Base-by-base conservation (phyloP, 2,329 filamentous ascomycete species). In the Elsinoe australis region DNA sequence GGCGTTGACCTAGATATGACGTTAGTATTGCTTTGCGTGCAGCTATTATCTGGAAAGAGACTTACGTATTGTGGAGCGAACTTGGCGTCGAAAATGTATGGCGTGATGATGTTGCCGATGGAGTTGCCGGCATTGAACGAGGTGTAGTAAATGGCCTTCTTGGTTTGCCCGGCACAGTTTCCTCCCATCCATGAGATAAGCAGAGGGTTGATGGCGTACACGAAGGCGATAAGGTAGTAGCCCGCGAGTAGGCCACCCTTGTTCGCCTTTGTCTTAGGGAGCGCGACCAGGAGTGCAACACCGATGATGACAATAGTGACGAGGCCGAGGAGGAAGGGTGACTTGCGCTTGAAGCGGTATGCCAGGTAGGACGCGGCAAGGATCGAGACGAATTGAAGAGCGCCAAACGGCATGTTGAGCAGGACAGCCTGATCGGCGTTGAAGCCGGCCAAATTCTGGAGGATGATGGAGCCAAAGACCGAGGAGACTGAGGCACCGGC, bases 321-420 rank as follows among this genome's bases (percentile, higher is more conserved):
- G n/a, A 51, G 45, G 7, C 22, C 50, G 9, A 49, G 50, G 18
- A 51, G 28, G 46, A 51, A 51, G 18, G 49, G 49, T 3, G 49
- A 51, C 49, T 51, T 51, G 42, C 49, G 49, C 44, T 51, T 51
- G 46, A 49, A 51, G 17, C 50, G 50, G 36, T 49, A 51, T 5
- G 50, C 45, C 7, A 49, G 28, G 4, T 38, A 51, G 14, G 46
- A 51, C 5, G 50, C 50, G 2, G 12, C 36, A 4, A 51, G 49
- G 28, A 51, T 51, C 2, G 49, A 35, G 33, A 49, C 22, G 21
- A 49, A 48, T 5, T 48, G 45, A 1, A 51, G 36, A n/a, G 49
- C 49, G 12, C 49, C 46, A 22, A 32, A 48, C 10, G 49, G 49
- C 49, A 51, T 48, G 31, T 51, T 51, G 49, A 51, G 46, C 4